Conservation (phyloP, 129 eudicot species). For the Kitagawia praeruptora region DNA sequence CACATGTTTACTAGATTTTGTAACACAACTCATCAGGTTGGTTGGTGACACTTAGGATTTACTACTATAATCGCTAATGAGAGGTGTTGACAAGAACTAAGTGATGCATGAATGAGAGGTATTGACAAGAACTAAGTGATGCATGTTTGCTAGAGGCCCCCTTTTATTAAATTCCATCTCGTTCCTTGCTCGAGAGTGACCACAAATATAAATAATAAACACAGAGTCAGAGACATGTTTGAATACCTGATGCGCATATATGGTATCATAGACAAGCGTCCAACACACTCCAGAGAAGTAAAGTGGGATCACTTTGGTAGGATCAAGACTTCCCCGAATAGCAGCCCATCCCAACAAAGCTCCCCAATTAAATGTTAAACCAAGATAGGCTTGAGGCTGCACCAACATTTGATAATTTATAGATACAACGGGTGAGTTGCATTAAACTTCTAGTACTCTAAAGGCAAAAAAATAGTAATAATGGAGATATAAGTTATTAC, state of each 20-base stretch:
- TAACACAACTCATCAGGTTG: background rate
- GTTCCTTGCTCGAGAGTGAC: background rate
- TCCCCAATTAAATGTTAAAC: slow-evolving; percentile 94
- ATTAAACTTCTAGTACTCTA: background rate
- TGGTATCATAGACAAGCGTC: slow-evolving; percentile 95
- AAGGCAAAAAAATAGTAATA: slow-evolving; percentile 5
- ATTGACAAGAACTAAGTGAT: background rate
- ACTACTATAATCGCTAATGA: background rate
- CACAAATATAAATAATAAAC: background rate
- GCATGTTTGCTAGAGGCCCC: background rate
- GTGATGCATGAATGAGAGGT: too few relatives aligned
- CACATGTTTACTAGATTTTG: background rate
- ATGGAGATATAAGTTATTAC: slow-evolving; percentile 24
- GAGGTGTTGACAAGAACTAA: too few relatives aligned
- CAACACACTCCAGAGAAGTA: slow-evolving; percentile 80
- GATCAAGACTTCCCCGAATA: slow-evolving; percentile 81
- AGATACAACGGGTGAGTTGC: slow-evolving; percentile 13
- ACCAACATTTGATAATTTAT: slow-evolving; percentile 11
- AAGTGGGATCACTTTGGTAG: slow-evolving; percentile 67
- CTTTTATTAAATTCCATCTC: background rate
- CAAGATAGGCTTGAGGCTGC: slow-evolving; percentile 98
- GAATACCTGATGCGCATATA: slow-evolving; percentile 97
- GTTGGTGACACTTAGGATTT: background rate
- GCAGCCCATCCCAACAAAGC: slow-evolving; percentile 93
- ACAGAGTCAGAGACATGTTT: background rate